phyloP scores from a whole-genome alignment of 2,329 filamentous ascomycete species.

The Colletotrichum sp. region DNA sequence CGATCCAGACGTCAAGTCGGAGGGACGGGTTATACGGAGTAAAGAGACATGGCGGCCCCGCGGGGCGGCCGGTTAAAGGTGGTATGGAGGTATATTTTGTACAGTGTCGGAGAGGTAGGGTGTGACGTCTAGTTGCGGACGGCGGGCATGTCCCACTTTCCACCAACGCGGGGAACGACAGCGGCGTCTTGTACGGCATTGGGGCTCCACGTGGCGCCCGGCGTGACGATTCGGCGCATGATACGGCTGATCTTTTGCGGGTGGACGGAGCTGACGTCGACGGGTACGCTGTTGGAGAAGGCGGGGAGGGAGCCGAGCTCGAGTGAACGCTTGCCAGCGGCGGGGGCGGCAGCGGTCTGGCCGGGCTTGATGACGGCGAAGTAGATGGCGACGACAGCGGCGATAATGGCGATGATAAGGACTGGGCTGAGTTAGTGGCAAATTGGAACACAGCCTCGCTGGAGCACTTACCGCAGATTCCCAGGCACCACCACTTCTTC shows the following conservation, averaged over 20 bases:
- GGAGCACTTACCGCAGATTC: conserved; percentile 66
- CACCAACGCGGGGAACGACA: background rate
- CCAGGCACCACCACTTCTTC: conserved; percentile 97
- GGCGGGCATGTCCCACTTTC: conserved; percentile 18
- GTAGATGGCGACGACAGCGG: conserved; percentile 56
- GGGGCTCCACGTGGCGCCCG: conserved; percentile 3
- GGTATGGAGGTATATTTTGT: conserved; percentile 8
- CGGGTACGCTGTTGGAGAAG: conserved; percentile 24
- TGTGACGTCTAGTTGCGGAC: background rate
- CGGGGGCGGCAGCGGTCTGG: conserved; percentile 23
- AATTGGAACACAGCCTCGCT: background rate
- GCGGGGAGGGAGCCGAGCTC: conserved; percentile 31
- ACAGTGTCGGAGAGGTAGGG: background rate
- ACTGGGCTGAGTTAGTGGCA: conserved; percentile 39
- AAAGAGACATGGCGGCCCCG: background rate
- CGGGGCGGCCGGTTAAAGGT: background rate
- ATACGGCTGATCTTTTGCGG: conserved; percentile 13
- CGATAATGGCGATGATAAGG: conserved; percentile 57
- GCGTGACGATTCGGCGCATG: conserved; percentile 15
- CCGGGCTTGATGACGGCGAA: conserved; percentile 43
- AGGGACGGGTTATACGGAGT: background rate
- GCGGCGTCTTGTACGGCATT: background rate
- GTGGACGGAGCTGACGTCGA: conserved; percentile 12
- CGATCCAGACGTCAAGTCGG: conserved; percentile 20
- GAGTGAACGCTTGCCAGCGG: conserved; percentile 29